Percentiles rank a stretch among this genome's conserved stretches.
These are phyloP conservation scores for Diplodia sapinea DNA, from an alignment of 2,329 filamentous ascomycete genomes.

Conservation along the genomic window DNA sequence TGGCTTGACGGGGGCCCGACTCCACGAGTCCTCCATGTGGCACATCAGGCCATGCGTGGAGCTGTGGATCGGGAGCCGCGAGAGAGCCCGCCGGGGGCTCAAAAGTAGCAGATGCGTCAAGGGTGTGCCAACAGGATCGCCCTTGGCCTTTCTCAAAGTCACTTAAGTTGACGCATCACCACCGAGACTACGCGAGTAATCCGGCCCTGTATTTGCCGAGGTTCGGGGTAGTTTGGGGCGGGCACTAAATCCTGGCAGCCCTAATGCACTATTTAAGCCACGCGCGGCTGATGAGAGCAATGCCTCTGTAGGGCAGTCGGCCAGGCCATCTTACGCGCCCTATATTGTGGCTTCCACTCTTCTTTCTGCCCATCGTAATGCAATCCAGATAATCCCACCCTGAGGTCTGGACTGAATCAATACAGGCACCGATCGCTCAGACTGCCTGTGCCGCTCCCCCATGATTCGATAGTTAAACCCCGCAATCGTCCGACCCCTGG, in stretches of 20 bases:
- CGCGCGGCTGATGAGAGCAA: background rate
- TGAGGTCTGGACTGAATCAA: too few species aligned
- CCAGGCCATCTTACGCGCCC: background rate
- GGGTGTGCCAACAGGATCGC: background rate
- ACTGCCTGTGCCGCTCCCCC: too few species aligned
- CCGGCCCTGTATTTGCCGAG: background rate
- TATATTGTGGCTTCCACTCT: background rate
- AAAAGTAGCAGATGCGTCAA: too few species aligned
- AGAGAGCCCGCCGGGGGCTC: too few species aligned
- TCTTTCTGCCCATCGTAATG: background rate
- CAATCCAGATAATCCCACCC: background rate
- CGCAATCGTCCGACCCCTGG: too few species aligned
- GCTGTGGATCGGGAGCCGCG: too few species aligned
- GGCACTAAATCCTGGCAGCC: background rate
- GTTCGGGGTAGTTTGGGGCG: background rate
- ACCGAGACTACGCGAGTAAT: background rate
- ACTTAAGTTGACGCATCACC: background rate
- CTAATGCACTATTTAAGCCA: background rate
- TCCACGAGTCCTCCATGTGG: background rate
- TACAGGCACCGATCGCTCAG: too few species aligned
- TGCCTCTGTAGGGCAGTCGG: background rate
- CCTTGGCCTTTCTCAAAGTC: background rate
- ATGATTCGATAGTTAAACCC: too few species aligned
- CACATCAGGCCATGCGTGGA: too few species aligned
- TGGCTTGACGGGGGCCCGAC: background rate